These are phyloP conservation scores for Vicia sativa DNA, from an alignment of 306 rosid species.

Conservation along the genomic window DNA sequence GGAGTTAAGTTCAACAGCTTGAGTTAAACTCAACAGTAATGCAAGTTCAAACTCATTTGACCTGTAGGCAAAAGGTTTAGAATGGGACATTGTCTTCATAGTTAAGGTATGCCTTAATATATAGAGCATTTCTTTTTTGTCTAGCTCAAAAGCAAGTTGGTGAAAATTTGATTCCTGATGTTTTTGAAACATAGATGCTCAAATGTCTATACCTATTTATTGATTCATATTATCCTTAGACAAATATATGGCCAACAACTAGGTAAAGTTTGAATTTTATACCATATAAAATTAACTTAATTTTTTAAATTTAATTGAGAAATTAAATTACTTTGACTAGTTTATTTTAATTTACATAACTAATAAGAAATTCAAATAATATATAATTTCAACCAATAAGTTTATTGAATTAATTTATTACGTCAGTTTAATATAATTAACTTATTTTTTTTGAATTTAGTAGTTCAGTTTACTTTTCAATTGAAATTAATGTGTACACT, in stretches of 20 bases:
- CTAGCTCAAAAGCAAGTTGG: slow-evolving; percentile 27
- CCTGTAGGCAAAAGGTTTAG: slow-evolving; percentile 93
- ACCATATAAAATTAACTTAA: neutral
- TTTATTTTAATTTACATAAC: neutral
- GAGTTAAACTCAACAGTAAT: slow-evolving; percentile 19
- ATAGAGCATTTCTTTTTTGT: slow-evolving; percentile 24
- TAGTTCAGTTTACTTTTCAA: no score
- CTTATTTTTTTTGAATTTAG: no score
- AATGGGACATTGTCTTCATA: slow-evolving; percentile 95
- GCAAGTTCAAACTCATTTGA: slow-evolving; percentile 25
- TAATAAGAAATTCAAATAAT: no score
- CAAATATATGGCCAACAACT: neutral
- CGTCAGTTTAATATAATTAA: no score
- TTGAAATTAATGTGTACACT: no score
- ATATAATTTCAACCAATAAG: no score
- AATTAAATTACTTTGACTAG: neutral
- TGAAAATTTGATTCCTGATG: slow-evolving; percentile 27
- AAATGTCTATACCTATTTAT: slow-evolving; percentile 17
- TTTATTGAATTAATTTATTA: no score
- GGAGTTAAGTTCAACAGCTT: slow-evolving; percentile 21
- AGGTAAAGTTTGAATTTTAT: neutral
- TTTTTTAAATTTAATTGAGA: neutral
- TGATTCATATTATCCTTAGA: slow-evolving; percentile 19
- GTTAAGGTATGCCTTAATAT: slow-evolving; percentile 66
- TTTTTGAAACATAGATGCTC: slow-evolving; percentile 7